Percentiles rank a stretch among this genome's conserved stretches.
These are phyloP conservation scores for Monosporascus sp. DNA, from an alignment of 2,329 filamentous ascomycete genomes.

Conservation along the genomic window DNA sequence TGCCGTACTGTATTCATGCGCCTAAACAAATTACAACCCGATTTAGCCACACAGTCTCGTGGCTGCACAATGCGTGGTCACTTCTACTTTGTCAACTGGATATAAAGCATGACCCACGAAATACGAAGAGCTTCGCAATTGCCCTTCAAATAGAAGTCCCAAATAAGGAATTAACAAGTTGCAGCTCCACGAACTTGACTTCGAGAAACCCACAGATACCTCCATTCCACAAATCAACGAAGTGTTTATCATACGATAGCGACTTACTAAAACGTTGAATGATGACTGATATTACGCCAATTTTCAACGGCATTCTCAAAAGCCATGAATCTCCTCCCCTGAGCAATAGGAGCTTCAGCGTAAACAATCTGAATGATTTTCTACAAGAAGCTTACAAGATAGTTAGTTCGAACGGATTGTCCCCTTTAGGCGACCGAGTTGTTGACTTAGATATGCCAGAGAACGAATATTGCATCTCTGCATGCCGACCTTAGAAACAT, in stretches of 20 bases:
- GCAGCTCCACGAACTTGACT: not conserved
- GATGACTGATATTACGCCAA: slow-evolving; percentile 60
- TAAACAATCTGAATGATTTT: slow-evolving; percentile 70
- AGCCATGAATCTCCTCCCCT: slow-evolving; percentile 49
- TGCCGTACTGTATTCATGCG: too few relatives aligned
- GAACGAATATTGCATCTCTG: slow-evolving; percentile 76
- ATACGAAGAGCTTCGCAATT: too few relatives aligned
- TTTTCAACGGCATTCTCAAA: slow-evolving; percentile 64
- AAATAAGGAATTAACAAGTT: too few relatives aligned
- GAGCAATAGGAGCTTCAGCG: slow-evolving; percentile 36
- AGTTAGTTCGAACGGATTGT: slow-evolving; percentile 43
- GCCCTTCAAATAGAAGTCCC: too few relatives aligned
- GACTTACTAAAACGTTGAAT: not conserved
- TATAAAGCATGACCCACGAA: too few relatives aligned
- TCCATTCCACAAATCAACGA: not conserved
- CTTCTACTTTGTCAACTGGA: too few relatives aligned
- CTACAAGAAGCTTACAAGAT: slow-evolving; percentile 92
- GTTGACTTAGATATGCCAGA: slow-evolving; percentile 37
- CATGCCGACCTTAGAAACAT: slow-evolving; percentile 75
- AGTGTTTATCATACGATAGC: slow-evolving; percentile 3
- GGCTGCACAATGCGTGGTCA: too few relatives aligned
- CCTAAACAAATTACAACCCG: too few relatives aligned
- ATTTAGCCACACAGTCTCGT: too few relatives aligned
- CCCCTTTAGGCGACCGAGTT: not conserved
- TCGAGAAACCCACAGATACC: not conserved